Conservation (phyloP, 140 eudicot genomes). For the Ambrosia hybrid region DNA sequence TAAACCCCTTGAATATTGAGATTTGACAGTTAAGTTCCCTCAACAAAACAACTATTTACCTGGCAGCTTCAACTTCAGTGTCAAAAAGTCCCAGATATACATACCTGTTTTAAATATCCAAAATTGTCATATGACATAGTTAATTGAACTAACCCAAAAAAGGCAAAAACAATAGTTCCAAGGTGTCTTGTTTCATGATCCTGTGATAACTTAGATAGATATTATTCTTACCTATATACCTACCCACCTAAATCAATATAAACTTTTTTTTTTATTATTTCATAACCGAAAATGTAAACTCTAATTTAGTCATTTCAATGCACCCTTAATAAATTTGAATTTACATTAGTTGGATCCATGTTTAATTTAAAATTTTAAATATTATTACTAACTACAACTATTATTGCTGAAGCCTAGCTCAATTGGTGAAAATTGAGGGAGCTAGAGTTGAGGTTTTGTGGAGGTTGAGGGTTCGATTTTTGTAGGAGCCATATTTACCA, state of each 20-base stretch:
- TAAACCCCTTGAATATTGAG: slow-evolving; percentile 19
- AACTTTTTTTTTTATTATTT: neutral
- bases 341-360: too few species aligned
- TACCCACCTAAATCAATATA: slow-evolving; percentile 6
- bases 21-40: slow-evolving; percentile 22
- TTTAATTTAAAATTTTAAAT: neutral
- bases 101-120: slow-evolving; percentile 58
- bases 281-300: neutral
- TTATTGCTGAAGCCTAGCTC: neutral
- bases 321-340: too few species aligned
- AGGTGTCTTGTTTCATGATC: slow-evolving; percentile 34
- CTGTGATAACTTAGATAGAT: slow-evolving; percentile 27
- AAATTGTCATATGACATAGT: slow-evolving; percentile 33
- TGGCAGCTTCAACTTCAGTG: slow-evolving; percentile 99
- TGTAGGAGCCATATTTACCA: too few species aligned
- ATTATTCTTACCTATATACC: slow-evolving; percentile 23
- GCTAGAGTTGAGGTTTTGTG: too few species aligned
- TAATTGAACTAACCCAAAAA: slow-evolving; percentile 33
- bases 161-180: slow-evolving; percentile 29
- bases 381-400: neutral
- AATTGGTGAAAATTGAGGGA: too few species aligned
- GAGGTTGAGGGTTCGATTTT: too few species aligned
- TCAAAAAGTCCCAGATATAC: slow-evolving; percentile 98
- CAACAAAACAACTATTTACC: slow-evolving; percentile 47
- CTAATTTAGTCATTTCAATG: too few species aligned